A percentile compares a stretch with the other conserved stretches of the same genome.
These are phyloP conservation scores for Daldinia eschscholtzii DNA, from an alignment of 2,329 filamentous ascomycete genomes.

Conservation along the genomic window DNA sequence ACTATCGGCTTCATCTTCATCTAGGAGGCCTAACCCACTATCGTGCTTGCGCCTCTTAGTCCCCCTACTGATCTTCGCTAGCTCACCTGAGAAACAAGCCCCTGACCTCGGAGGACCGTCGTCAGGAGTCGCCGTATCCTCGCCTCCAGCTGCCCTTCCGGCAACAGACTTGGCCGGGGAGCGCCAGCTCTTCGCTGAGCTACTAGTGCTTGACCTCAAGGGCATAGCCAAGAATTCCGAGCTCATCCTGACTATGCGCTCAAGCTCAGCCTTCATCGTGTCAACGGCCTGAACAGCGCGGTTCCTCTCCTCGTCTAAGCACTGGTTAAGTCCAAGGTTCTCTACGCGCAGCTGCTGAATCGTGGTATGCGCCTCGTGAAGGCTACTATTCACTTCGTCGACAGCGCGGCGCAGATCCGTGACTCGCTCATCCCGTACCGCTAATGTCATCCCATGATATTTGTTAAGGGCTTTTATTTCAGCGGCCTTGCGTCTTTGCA, in stretches of 20 bases:
- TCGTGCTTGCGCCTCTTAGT: constrained; percentile 64
- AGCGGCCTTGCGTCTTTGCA: constrained; percentile 45
- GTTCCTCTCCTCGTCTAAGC: constrained; percentile 55
- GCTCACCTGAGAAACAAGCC: constrained; percentile 36
- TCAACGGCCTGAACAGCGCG: constrained; percentile 62
- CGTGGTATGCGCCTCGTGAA: constrained; percentile 62
- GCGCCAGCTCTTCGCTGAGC: constrained; percentile 13
- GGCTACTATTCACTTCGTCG: constrained; percentile 55
- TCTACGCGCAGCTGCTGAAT: constrained; percentile 62
- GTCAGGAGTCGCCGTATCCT: constrained; percentile 31
- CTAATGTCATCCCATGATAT: constrained; percentile 62
- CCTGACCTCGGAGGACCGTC: constrained; percentile 30
- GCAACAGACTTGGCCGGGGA: constrained; percentile 17
- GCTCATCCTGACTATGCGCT: constrained; percentile 62
- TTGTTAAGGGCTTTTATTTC: constrained; percentile 54
- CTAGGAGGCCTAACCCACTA: constrained; percentile 67
- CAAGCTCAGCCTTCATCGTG: constrained; percentile 65
- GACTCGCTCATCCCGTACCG: constrained; percentile 64
- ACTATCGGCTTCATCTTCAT: constrained; percentile 61
- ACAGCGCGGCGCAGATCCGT: constrained; percentile 63
- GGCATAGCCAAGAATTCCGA: constrained; percentile 56
- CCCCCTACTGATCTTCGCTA: constrained; percentile 47
- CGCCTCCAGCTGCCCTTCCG: constrained; percentile 4
- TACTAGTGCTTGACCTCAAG: constrained; percentile 1
- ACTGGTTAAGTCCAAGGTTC: constrained; percentile 56